Base-by-base conservation (phyloP, 805 yeast species). In the Candida incommunis region DNA sequence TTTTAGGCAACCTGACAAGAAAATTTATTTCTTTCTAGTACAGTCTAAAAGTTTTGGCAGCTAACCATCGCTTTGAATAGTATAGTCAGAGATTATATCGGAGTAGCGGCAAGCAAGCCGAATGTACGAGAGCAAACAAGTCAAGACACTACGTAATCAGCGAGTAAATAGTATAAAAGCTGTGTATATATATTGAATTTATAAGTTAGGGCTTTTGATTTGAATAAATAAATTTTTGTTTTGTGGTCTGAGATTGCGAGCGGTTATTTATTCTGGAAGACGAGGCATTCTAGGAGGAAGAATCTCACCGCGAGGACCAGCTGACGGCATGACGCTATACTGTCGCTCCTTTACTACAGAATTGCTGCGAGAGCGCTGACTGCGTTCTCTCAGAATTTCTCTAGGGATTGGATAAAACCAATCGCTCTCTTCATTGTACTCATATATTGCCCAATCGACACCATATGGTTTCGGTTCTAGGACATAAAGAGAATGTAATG, bases 381-480 rank as follows among this genome's bases (percentile, higher is more conserved):
- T 31, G 37, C 37, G 45, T 22, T 47, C 54, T 37, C 48, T 48
- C 3, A 55, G 54, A 13, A 52, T 57, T 29, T 59, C 64, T 46
- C 58, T 56, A 20, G 62, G 57, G 15, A 86, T 80, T 54, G 82
- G 76, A 45, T 67, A 72, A 64, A 90, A 90, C 80, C 85, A 77
- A 59, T 87, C 88, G 35, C 71, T 63, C 2, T 63, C 64, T 53
- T 88, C 96, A 54, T 84, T 82, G 64, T 80, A 90, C 60, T 87
- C 95, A 63, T 80, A 90, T 60, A 88, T 69, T 13, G 82, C 74
- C 86, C 95, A 90, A 49, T 86, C 94, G 2, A 94, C 94, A 2
- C 97, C 97, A 61, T 86, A 90, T 0, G 97, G 96, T 60, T 84
- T 85, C 43, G 90, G 87, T 57, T 90, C 96, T 49, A 90, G 71